These are phyloP conservation scores for Fusarium sp. DNA, from an alignment of 2,329 filamentous ascomycete species.

Conservation along the genomic window DNA sequence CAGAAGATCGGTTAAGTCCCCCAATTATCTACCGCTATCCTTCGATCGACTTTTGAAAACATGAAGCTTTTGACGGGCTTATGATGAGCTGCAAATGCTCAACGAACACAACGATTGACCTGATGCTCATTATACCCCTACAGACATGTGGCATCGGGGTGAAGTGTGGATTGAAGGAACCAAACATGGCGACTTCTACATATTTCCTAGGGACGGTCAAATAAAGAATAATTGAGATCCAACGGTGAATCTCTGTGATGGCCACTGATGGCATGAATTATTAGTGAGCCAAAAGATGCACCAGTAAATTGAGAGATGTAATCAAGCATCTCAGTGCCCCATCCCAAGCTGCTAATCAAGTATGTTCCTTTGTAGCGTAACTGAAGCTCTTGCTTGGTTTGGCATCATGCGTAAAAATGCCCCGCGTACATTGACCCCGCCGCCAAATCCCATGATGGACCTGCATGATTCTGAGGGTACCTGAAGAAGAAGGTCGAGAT, in stretches of 20 bases:
- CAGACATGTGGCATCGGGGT: background rate
- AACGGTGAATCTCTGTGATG: background rate
- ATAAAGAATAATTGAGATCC: slow-evolving; percentile 14
- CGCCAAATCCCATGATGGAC: slow-evolving; percentile 3
- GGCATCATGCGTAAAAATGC: background rate
- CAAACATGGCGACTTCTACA: background rate
- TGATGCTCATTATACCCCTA: slow-evolving; percentile 20
- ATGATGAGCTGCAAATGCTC: background rate
- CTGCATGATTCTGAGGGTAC: background rate
- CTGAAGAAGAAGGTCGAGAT: background rate
- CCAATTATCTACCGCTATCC: background rate
- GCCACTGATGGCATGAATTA: background rate
- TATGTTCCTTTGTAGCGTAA: background rate
- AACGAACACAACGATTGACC: background rate
- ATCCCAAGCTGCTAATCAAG: background rate
- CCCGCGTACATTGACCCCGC: slow-evolving; percentile 15
- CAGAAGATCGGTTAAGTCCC: slow-evolving; percentile 64
- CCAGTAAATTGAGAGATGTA: background rate
- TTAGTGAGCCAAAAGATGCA: background rate
- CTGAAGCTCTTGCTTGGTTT: background rate
- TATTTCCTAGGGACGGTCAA: background rate
- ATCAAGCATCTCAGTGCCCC: too few relatives aligned
- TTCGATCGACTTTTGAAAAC: slow-evolving; percentile 9
- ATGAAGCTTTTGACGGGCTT: slow-evolving; percentile 3
- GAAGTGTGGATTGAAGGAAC: background rate